Conservation (phyloP, 108 stramenopile genomes). For the Nitzschia sp. region DNA sequence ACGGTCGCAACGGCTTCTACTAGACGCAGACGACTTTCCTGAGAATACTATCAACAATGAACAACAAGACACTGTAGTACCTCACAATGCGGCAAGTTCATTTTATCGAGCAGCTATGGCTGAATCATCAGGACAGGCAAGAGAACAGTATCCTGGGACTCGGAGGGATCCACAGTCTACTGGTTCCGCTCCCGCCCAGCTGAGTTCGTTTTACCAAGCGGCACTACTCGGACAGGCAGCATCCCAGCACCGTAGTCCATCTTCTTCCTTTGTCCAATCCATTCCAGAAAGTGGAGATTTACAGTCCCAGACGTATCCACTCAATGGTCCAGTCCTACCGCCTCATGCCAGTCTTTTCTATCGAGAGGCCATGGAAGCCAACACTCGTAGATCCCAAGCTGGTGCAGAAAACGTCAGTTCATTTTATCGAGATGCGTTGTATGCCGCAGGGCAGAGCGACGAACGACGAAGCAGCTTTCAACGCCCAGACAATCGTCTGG, state of each 20-base stretch:
- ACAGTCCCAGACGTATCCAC: neutral
- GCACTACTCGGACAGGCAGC: neutral
- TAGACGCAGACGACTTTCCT: neutral
- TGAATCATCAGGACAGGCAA: neutral
- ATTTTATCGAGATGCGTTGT: slow-evolving; percentile 3
- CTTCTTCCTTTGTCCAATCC: neutral
- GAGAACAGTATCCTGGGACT: neutral
- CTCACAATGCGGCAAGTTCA: neutral
- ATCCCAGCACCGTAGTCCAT: neutral
- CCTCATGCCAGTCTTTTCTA: neutral
- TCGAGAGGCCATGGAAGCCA: neutral
- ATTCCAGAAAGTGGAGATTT: neutral
- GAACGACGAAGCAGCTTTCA: neutral
- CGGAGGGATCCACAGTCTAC: neutral
- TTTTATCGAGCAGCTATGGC: neutral
- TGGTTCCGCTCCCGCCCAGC: neutral
- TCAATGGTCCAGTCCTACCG: neutral
- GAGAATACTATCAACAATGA: neutral
- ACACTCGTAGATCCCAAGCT: neutral
- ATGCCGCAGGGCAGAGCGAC: neutral
- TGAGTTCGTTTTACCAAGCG: neutral
- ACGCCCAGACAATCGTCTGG: neutral
- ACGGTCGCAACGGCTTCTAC: neutral
- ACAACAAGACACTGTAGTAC: neutral
- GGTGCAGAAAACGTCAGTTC: slow-evolving; percentile 1